These are phyloP conservation scores for Sugiyamaella novakii DNA, from an alignment of 1,139 yeast genomes.

Conservation along the genomic window DNA sequence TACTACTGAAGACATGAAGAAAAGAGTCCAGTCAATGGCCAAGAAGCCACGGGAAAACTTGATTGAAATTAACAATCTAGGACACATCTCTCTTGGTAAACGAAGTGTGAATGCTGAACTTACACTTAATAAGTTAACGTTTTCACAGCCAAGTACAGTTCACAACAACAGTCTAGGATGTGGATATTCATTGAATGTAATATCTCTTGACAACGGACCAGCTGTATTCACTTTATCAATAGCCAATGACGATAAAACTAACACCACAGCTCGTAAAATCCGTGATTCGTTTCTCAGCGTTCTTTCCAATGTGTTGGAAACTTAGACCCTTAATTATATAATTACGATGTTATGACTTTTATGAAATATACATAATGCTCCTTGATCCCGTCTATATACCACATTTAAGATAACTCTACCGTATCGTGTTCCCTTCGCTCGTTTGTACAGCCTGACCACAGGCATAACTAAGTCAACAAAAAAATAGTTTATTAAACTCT, in stretches of 20 bases:
- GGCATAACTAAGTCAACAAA: too few species aligned
- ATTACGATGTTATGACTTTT: slow-evolving; percentile 7
- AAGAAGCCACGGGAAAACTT: slow-evolving; percentile 22
- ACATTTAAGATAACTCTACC: too few species aligned
- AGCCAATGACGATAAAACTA: slow-evolving; percentile 15
- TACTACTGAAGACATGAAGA: slow-evolving; percentile 10
- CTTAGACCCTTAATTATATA: background rate
- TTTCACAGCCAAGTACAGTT: slow-evolving; percentile 23
- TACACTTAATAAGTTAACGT: slow-evolving; percentile 14
- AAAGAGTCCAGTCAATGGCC: slow-evolving; percentile 9
- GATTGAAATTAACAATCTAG: slow-evolving; percentile 32
- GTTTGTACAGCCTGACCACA: too few species aligned
- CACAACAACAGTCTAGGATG: slow-evolving; percentile 18
- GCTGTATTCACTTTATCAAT: slow-evolving; percentile 23
- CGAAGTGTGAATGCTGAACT: slow-evolving; percentile 3
- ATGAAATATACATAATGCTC: slow-evolving; percentile 2
- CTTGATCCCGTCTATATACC: background rate
- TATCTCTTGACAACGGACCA: slow-evolving; percentile 23
- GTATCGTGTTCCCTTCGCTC: too few species aligned
- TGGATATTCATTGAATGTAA: slow-evolving; percentile 22
- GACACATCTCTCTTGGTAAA: slow-evolving; percentile 22
- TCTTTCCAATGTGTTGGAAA: slow-evolving; percentile 19
- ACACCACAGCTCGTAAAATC: slow-evolving; percentile 15
- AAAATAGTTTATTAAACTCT: too few species aligned
- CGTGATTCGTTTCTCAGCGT: slow-evolving; percentile 22